These are phyloP conservation scores for Camelina sativa DNA, from an alignment of 345 rosid species.

Conservation along the genomic window DNA sequence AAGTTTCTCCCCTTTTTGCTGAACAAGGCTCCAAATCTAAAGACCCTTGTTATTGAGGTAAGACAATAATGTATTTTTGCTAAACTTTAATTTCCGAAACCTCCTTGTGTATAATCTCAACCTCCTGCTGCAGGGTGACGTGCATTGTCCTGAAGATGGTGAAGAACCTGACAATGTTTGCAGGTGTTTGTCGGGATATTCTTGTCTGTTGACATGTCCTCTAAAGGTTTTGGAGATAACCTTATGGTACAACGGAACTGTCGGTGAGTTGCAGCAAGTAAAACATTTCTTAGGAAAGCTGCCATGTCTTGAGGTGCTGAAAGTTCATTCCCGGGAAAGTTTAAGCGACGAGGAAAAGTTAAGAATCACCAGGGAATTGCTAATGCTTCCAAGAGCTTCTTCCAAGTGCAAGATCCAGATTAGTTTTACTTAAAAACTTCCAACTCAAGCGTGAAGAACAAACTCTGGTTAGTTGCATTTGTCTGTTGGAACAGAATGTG, in stretches of 20 bases:
- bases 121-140: too few relatives aligned
- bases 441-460: not conserved
- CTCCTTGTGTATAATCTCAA: too few relatives aligned
- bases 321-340: not conserved
- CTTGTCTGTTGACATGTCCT: not conserved
- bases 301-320: not conserved
- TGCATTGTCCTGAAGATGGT: too few relatives aligned
- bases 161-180: not conserved
- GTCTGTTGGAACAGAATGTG: too few relatives aligned
- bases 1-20: too few relatives aligned
- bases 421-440: not conserved
- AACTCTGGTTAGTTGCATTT: not conserved
- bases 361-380: not conserved
- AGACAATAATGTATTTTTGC: too few relatives aligned
- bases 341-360: too few relatives aligned
- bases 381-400: too few relatives aligned
- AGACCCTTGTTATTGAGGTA: too few relatives aligned
- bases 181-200: not conserved
- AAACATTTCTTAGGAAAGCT: conserved; percentile 8
- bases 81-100: too few relatives aligned
- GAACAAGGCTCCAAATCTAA: too few relatives aligned
- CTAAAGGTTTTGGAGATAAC: not conserved
- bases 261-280: not conserved
- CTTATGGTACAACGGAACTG: not conserved
- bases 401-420: not conserved